Evolutionary conservation across 768 basidiomycete species (phyloP).

Genomic region (Suillus ampliporus): DNA sequence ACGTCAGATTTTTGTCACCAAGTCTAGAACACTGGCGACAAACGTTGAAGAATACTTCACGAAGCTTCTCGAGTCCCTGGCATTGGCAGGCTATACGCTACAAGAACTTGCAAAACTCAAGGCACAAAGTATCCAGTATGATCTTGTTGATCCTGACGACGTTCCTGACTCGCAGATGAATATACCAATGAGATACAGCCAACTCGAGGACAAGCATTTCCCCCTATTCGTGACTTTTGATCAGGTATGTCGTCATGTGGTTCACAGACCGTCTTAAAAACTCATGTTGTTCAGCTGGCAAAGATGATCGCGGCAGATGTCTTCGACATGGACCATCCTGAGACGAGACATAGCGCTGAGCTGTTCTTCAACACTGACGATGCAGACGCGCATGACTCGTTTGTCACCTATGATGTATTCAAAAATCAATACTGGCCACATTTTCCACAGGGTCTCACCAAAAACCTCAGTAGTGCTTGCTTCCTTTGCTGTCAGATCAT

Average conservation of each 20-base stretch:
- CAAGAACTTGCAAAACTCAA: slow-evolving; percentile 43
- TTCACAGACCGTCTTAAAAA: neutral
- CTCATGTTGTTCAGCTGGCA: slow-evolving; percentile 21
- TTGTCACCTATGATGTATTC: slow-evolving; percentile 56
- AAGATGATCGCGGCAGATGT: slow-evolving; percentile 35
- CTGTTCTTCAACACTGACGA: slow-evolving; percentile 24
- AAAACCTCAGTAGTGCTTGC: slow-evolving; percentile 53
- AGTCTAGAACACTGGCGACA: slow-evolving; percentile 64
- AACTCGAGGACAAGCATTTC: slow-evolving; percentile 63
- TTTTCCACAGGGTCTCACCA: slow-evolving; percentile 55
- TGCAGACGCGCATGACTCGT: slow-evolving; percentile 19
- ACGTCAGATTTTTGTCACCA: slow-evolving; percentile 75
- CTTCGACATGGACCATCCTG: slow-evolving; percentile 11
- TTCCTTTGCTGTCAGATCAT: neutral
- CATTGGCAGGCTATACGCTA: slow-evolving; percentile 39
- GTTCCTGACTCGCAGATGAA: slow-evolving; percentile 31
- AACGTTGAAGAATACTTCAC: slow-evolving; percentile 71
- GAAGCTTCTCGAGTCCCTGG: slow-evolving; percentile 53
- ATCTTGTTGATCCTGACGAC: slow-evolving; percentile 42
- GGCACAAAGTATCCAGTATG: slow-evolving; percentile 29
- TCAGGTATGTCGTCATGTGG: slow-evolving; percentile 42
- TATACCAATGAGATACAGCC: slow-evolving; percentile 55
- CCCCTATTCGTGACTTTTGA: slow-evolving; percentile 75
- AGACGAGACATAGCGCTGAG: slow-evolving; percentile 11
- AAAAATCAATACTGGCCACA: slow-evolving; percentile 61